Evolutionary conservation across 345 rosid genomes (phyloP), one percentile per base, ranked within the genome.

Genomic region (Brassica nigra): DNA sequence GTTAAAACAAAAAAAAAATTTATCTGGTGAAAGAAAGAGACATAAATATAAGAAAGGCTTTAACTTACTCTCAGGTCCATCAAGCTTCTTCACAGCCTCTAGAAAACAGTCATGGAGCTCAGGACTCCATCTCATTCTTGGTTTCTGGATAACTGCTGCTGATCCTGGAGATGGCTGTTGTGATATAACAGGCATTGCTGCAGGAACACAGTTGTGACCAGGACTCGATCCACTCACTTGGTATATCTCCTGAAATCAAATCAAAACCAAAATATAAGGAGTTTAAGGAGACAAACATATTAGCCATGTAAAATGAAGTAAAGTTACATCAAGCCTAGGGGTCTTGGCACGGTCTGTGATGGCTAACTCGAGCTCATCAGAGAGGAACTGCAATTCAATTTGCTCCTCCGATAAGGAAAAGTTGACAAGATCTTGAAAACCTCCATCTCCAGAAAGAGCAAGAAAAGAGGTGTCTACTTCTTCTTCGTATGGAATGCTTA

Each of bases 41-140:
- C 6, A 49, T 12, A 44, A 11, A 42, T 42, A 9, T 10, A 11
- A 47, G 54, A 49, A 49, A 49, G 18, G 5, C 14, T 49, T 75
- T 37, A 58, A 83, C 97, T 85, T 81, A 92, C 98, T 94, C 75
- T 94, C 98, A 71, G 98, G 92, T 36, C 98, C 98, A 68, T 91
- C 97, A 83, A 94, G 94, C 79, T 86, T 87, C 76, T 16, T 78
- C 70, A 92, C 94, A 9, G 98, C 91, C 73, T 87, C 89, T 3
- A 92, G 65, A 85, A 89, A 89, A 74, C 85, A 59, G 65, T 89
- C 94, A 12, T 94, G 97, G 79, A 92, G 96, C 84, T 92, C 92
- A 77, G 94, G 94, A 8, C 93, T 92, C 98, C 98, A 94, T 80
- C 98, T 88, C 98, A 92, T 94, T 78, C 97, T 90, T 44, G 90